Evolutionary conservation across 495 filamentous ascomycete genomes (phyloP).

Genomic region (Melanomma pulvis-pyrius): DNA sequence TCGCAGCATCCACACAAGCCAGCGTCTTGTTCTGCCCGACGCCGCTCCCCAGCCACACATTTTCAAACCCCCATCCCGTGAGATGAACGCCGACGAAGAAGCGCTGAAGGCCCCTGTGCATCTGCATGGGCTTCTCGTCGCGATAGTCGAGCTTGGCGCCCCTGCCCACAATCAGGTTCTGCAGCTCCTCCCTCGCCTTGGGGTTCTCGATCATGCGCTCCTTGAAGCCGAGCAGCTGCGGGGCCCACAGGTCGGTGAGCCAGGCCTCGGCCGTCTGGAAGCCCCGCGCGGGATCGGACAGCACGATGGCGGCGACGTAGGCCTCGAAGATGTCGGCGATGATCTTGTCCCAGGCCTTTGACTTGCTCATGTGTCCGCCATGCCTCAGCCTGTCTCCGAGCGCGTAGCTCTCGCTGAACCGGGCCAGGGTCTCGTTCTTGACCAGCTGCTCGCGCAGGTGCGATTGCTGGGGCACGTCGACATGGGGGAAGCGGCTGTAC

Average conservation of each 20-base stretch:
- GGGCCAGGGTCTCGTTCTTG: slow-evolving; percentile 74
- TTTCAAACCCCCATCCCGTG: slow-evolving; percentile 71
- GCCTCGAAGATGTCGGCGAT: slow-evolving; percentile 86
- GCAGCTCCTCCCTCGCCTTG: slow-evolving; percentile 58
- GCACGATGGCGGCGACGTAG: slow-evolving; percentile 76
- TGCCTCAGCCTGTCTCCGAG: slow-evolving; percentile 61
- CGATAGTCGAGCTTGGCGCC: slow-evolving; percentile 68
- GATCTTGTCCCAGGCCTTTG: slow-evolving; percentile 65
- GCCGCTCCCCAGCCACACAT: slow-evolving; percentile 67
- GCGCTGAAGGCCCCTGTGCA: slow-evolving; percentile 58
- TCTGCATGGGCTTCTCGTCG: slow-evolving; percentile 55
- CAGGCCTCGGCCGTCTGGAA: slow-evolving; percentile 63
- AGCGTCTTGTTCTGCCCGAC: slow-evolving; percentile 70
- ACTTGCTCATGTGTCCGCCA: slow-evolving; percentile 52
- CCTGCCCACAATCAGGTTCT: slow-evolving; percentile 58
- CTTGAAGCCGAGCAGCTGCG: slow-evolving; percentile 35
- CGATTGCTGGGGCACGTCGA: slow-evolving; percentile 33
- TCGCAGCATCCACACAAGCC: slow-evolving; percentile 72
- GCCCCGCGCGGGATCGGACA: slow-evolving; percentile 64
- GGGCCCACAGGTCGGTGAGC: slow-evolving; percentile 70
- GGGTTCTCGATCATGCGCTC: slow-evolving; percentile 33
- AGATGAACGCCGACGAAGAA: slow-evolving; percentile 74
- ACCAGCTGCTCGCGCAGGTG: slow-evolving; percentile 51
- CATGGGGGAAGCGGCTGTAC: slow-evolving; percentile 41
- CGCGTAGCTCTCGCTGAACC: slow-evolving; percentile 66